Evolutionary conservation across 208 protist genomes (phyloP).

Genomic region (Blechomonas ayalai): DNA sequence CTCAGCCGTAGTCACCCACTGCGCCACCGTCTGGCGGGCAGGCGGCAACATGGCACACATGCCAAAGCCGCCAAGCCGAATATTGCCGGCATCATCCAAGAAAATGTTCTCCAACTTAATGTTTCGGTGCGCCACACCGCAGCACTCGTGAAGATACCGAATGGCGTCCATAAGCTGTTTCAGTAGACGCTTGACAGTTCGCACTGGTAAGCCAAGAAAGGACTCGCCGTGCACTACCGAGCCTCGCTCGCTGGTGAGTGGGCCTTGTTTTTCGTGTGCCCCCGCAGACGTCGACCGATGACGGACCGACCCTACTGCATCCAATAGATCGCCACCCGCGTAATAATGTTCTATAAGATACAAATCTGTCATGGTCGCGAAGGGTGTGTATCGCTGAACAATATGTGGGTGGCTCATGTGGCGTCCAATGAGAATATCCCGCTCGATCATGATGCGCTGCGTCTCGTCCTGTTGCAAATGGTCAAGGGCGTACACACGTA

Average conservation of each 20-base stretch:
- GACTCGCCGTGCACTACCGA: neutral
- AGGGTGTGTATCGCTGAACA: slow-evolving; percentile 16
- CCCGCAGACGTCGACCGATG: neutral
- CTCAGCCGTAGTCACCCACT: too few species aligned
- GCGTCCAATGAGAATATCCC: slow-evolving; percentile 32
- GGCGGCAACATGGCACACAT: slow-evolving; percentile 42
- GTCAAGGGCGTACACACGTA: slow-evolving; percentile 60
- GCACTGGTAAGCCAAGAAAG: slow-evolving; percentile 9
- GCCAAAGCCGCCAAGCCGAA: slow-evolving; percentile 48
- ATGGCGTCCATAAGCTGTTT: slow-evolving; percentile 48
- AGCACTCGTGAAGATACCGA: slow-evolving; percentile 39
- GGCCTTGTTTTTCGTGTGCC: too few species aligned
- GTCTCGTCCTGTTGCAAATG: slow-evolving; percentile 33
- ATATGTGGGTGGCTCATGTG: slow-evolving; percentile 38
- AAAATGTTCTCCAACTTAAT: slow-evolving; percentile 74
- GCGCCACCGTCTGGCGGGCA: too few species aligned
- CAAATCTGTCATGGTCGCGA: slow-evolving; percentile 46
- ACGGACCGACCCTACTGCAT: slow-evolving; percentile 19
- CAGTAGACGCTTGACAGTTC: slow-evolving; percentile 24
- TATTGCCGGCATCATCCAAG: slow-evolving; percentile 27
- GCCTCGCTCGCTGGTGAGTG: neutral
- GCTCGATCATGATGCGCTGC: slow-evolving; percentile 47
- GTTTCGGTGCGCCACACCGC: slow-evolving; percentile 61
- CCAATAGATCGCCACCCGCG: slow-evolving; percentile 48
- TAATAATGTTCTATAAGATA: slow-evolving; percentile 53